Base-by-base conservation (phyloP, 108 stramenopile species). In the Seminavis robusta region DNA sequence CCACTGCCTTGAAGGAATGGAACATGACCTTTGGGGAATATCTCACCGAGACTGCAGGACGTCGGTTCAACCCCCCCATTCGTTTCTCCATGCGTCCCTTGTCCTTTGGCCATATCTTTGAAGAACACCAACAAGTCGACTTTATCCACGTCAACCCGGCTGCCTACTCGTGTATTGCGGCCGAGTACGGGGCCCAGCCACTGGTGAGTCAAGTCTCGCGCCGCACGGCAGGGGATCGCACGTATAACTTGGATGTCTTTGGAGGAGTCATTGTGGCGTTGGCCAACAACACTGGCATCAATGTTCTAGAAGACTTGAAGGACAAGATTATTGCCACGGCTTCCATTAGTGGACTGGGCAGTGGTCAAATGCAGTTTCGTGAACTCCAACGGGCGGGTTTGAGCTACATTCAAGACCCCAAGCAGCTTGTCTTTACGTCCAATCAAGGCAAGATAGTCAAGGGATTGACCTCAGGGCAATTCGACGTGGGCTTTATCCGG, bases 111-210 rank as follows among this genome's bases (percentile, higher is more conserved):
- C n/a, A n/a, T n/a, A n/a, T n/a, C n/a, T n/a, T n/a, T n/a, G n/a
- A n/a, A n/a, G n/a, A n/a, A n/a, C n/a, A n/a, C n/a, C n/a, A n/a
- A n/a, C n/a, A n/a, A n/a, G 28, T n/a, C n/a, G 71, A 73, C 39
- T 73, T 66, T 37, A 37, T 73, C 0, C 66, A 59, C 33, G 58
- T 52, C 13, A 73, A 65, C 29, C 71, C 71, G 11, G 24, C 48
- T 5, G 59, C 47, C 26, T 65, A 44, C 27, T 47, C 65, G 0
- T 73, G 71, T 31, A 61, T 73, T 21, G 71, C 45, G 25, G 30
- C 59, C 4, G 57, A 73, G 40, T 48, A 60, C 33, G 56, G 45
- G 16, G 49, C 65, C 4, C 13, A 64, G 24, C 24, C 65, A 7
- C 31, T 73, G 19, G 71, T 57, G 20, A 39, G 52, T 16, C 65